phyloP scores from a whole-genome alignment of 1,284 basidiomycete species.

The Singerocomus inundabilis region DNA sequence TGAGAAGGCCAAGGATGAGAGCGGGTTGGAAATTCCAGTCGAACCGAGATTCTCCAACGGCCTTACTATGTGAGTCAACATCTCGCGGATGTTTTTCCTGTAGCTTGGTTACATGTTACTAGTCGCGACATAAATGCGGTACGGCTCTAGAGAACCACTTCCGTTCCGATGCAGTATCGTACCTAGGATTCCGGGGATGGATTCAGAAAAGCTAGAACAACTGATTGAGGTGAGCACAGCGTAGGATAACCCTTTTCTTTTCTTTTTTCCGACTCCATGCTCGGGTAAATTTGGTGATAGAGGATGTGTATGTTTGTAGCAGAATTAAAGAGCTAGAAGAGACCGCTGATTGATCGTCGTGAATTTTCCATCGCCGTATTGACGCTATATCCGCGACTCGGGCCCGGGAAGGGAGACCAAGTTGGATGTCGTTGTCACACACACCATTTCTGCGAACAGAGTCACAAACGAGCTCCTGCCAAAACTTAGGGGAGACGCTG shows the following conservation, averaged over 20 bases:
- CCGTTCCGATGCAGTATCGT: conserved; percentile 23
- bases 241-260: too few species aligned
- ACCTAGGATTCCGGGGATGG: conserved; percentile 13
- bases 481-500: too few species aligned
- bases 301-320: neutral
- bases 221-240: conserved; percentile 16
- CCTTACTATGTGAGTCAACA: conserved; percentile 16
- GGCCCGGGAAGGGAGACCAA: too few species aligned
- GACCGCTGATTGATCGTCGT: neutral
- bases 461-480: too few species aligned
- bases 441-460: too few species aligned
- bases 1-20: conserved; percentile 14
- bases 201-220: conserved; percentile 13
- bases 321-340: neutral
- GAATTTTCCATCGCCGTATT: too few species aligned
- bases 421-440: too few species aligned
- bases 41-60: conserved; percentile 12
- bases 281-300: too few species aligned
- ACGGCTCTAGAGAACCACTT: conserved; percentile 16
- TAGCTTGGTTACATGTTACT: neutral
- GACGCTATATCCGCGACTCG: too few species aligned
- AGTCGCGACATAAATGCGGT: neutral
- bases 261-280: too few species aligned
- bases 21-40: conserved; percentile 26
- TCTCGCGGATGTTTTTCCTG: neutral